Base-by-base conservation (phyloP, 306 rosid genomes). In the Vicia sativa region DNA sequence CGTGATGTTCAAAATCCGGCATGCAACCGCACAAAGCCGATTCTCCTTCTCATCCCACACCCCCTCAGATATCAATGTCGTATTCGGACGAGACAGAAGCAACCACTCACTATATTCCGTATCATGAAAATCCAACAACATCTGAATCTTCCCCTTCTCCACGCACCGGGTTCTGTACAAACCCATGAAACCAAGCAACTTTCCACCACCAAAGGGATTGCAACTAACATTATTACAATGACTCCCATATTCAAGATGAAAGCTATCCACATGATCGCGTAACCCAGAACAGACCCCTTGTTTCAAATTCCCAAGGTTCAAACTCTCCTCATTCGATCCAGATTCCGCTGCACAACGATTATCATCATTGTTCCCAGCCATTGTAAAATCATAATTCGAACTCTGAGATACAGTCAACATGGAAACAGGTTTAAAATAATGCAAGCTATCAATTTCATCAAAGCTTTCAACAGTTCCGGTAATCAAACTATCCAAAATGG, bases 31-130 rank as follows among this genome's bases (percentile, higher is more conserved):
- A 44, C 93, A 81, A 9, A 89, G 76, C 35, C 28, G 80, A 29
- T 79, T 86, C 74, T 74, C 84, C 73, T 83, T 81, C 81, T 81
- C 87, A 74, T 92, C 87, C 98, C 96, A 90, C n/a, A 38, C 50
- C 26, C 91, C 98, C 77, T 90, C 96, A 34, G 91, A 82, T 71
- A 90, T 50, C 60, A 90, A 71, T 0, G 86, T 84, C 0, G 77
- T 55, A 55, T 74, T 82, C 1, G 92, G 93, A 15, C 77, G 54
- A 67, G 86, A 86, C 0, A 91, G 85, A 81, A 87, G 78, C 13
- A 48, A 13, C 29, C 8, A 2, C 13, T 56, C 77, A 44, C 9
- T 25, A 52, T 72, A 62, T 41, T 55, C 65, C 5, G 77, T 63
- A 61, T 80, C 79, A 19, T 74, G 56, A 84, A 92, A 87, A 62